A percentile compares a stretch with the other conserved stretches of the same genome.
These are phyloP conservation scores for Ophiognomonia clavigignenti-juglandacearum DNA, from an alignment of 2,329 filamentous ascomycete species.

Conservation along the genomic window DNA sequence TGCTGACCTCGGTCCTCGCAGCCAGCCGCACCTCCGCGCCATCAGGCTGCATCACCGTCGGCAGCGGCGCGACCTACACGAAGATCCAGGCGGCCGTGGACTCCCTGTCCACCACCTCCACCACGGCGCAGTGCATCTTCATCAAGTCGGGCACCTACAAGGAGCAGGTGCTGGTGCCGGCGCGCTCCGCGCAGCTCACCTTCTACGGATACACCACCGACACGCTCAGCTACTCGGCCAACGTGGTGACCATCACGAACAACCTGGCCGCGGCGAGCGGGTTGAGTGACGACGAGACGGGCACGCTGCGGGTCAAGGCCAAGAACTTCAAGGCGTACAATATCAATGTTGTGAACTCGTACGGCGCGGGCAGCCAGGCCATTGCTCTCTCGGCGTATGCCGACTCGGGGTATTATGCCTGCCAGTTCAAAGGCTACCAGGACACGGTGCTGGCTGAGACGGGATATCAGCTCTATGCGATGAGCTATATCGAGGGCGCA, in stretches of 20 bases:
- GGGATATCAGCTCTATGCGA: conserved; percentile 43
- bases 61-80: conserved; percentile 30
- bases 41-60: conserved; percentile 45
- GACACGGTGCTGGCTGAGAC: conserved; percentile 43
- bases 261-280: conserved; percentile 40
- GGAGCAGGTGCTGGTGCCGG: conserved; percentile 53
- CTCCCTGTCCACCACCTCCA: conserved; percentile 48
- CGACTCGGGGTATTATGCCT: conserved; percentile 42
- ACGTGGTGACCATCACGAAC: conserved; percentile 51
- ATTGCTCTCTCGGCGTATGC: conserved; percentile 40
- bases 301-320: conserved; percentile 39
- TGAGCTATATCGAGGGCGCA: conserved; percentile 39
- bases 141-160: conserved; percentile 56
- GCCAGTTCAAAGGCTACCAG: conserved; percentile 41
- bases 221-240: conserved; percentile 45
- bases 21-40: conserved; percentile 35
- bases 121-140: conserved; percentile 54
- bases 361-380: conserved; percentile 42
- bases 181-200: conserved; percentile 42
- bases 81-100: conserved; percentile 53
- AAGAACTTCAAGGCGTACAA: conserved; percentile 57
- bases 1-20: conserved; percentile 21
- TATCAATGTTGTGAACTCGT: conserved; percentile 46
- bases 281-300: conserved; percentile 48
- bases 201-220: conserved; percentile 51